Base-by-base conservation (phyloP, 805 yeast genomes). In the Lipomyces anomalus region DNA sequence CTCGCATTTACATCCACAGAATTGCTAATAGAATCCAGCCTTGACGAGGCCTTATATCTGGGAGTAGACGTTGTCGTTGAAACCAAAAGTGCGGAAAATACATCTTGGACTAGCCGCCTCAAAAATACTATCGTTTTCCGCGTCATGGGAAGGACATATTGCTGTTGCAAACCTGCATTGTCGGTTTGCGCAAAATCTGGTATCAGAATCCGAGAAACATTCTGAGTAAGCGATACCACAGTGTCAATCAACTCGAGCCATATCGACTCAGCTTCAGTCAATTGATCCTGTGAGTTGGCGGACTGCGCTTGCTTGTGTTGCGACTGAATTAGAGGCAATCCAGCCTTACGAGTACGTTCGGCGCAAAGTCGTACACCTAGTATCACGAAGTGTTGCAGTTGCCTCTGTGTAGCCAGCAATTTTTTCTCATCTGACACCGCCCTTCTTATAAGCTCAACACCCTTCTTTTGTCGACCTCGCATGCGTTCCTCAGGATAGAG, bases 61-160 rank as follows among this genome's bases (percentile, higher is more conserved):
- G 18, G 21, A 30, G 36, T 38, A 6, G 50, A 16, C 3, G 46
- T 24, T 18, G 54, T 35, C 4, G 55, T 51, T 29, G 55, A 51
- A 2, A 47, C 56, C 34, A 54, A 28, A 32, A 54, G 33, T 4
- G 58, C 45, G 6, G 57, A 54, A 44, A 54, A 47, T 7, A 54
- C 55, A 28, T 54, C 54, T 42, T 54, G 58, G 16, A 54, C 58
- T 11, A 53, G 42, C 23, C 51, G 35, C 6, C 56, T 43, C 16
- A 50, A 20, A 22, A 51, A 51, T 33, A 51, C 22, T 22, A 51
- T 39, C 37, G 55, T 45, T 41, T 50, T 50, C n/a, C 54, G 45
- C 24, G 55, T 44, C 4, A 49, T 44, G 17, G 46, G 51, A 34
- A 50, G 46, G 17, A 43, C 49, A 13, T 26, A 26, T n/a, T n/a